Evolutionary conservation across 768 basidiomycete genomes (phyloP).

Genomic region (Scleroderma citrinum): DNA sequence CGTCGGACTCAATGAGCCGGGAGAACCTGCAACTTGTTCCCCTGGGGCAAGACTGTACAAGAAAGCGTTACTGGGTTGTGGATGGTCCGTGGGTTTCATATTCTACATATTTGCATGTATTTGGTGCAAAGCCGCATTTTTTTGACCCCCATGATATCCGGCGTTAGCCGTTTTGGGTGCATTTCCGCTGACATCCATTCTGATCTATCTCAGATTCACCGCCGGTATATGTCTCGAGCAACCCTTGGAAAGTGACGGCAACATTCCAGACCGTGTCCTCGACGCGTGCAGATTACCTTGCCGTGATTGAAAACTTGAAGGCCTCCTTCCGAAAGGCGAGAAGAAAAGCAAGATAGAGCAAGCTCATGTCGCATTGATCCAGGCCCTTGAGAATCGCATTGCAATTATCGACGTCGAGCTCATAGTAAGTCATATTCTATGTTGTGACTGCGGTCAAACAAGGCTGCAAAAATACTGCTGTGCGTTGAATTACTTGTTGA

Average conservation of each 20-base stretch:
- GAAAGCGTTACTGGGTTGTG: slow-evolving; percentile 80
- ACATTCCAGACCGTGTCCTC: slow-evolving; percentile 69
- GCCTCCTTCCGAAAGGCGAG: slow-evolving; percentile 38
- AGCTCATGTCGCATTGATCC: slow-evolving; percentile 56
- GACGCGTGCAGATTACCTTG: slow-evolving; percentile 68
- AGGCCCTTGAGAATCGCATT: slow-evolving; percentile 56
- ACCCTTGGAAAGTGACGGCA: slow-evolving; percentile 85
- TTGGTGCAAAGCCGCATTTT: slow-evolving; percentile 49
- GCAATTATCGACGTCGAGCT: slow-evolving; percentile 65
- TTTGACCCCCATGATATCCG: slow-evolving; percentile 36
- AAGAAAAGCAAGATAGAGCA: slow-evolving; percentile 54
- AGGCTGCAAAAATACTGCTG: slow-evolving; percentile 7
- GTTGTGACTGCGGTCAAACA: too few relatives aligned
- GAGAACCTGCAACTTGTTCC: slow-evolving; percentile 62
- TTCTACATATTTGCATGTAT: slow-evolving; percentile 66
- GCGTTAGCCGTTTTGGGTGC: slow-evolving; percentile 31
- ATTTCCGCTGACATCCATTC: slow-evolving; percentile 29
- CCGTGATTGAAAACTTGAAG: slow-evolving; percentile 57
- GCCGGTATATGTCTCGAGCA: slow-evolving; percentile 76
- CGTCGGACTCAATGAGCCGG: slow-evolving; percentile 60
- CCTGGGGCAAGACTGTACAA: slow-evolving; percentile 68
- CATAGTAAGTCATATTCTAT: slow-evolving; percentile 48
- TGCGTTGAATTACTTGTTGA: slow-evolving; percentile 17
- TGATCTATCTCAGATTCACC: slow-evolving; percentile 64
- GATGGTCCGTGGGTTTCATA: slow-evolving; percentile 73